Percentiles rank a stretch among this genome's conserved stretches.
These are phyloP conservation scores for Acmispon strigosus DNA, from an alignment of 306 rosid species.

Conservation along the genomic window DNA sequence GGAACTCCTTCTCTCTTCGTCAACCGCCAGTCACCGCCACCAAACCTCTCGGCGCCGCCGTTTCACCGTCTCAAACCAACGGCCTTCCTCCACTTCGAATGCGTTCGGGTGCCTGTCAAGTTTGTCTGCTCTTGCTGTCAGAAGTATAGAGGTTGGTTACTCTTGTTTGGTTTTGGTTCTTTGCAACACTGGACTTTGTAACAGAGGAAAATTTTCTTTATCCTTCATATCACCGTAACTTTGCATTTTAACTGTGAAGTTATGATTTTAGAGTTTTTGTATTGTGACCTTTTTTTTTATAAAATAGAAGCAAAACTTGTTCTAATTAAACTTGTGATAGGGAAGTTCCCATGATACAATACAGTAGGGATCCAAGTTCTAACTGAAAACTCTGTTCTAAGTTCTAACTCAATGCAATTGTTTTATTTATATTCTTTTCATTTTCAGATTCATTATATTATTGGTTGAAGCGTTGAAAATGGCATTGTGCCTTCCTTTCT, in stretches of 20 bases:
- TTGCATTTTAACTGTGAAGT: not conserved
- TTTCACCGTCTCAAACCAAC: no score
- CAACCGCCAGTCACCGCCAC: no score
- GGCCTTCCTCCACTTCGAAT: no score
- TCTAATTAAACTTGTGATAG: not conserved
- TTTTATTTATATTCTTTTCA: not conserved
- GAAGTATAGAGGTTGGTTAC: no score
- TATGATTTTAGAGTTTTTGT: not conserved
- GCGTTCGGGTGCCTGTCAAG: no score
- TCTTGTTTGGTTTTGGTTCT: no score
- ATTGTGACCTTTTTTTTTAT: not conserved
- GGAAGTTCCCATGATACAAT: not conserved
- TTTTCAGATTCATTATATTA: constrained; percentile 23
- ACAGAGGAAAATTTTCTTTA: no score
- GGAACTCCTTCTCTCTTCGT: no score
- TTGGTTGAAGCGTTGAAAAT: constrained; percentile 17
- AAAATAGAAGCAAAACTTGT: not conserved
- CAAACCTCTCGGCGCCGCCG: no score
- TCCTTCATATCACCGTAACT: not conserved
- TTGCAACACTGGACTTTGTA: no score
- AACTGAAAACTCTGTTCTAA: not conserved
- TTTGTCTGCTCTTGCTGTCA: no score
- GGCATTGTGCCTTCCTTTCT: constrained; percentile 41
- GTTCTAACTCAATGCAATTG: not conserved
- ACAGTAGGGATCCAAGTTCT: not conserved